Evolutionary conservation across 2,329 filamentous ascomycete species (phyloP).

Genomic region (Aspergillus floridensis): DNA sequence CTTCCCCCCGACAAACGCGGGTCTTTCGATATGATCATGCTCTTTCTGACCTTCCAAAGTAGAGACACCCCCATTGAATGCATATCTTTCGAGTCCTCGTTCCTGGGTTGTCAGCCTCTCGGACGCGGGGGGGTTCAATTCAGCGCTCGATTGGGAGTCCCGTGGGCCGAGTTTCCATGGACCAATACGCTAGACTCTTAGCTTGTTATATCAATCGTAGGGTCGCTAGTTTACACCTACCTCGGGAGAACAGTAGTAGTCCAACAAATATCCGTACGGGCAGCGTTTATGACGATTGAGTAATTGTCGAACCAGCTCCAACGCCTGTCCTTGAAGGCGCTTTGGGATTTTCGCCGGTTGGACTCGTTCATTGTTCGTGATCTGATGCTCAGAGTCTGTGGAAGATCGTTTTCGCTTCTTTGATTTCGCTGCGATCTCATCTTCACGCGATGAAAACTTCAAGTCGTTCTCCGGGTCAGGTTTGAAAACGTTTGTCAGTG

Average conservation of each 20-base stretch:
- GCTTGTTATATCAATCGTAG: neutral
- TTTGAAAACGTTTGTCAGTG: conserved; percentile 88
- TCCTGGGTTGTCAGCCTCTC: conserved; percentile 26
- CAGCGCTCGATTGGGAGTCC: conserved; percentile 9
- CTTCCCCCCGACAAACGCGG: conserved; percentile 9
- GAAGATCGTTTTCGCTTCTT: conserved; percentile 16
- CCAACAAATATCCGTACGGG: conserved; percentile 73
- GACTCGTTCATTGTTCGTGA: neutral
- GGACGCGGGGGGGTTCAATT: conserved; percentile 16
- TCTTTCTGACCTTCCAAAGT: neutral
- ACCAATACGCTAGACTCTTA: conserved; percentile 21
- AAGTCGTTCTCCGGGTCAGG: conserved; percentile 61
- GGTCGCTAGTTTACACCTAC: conserved; percentile 33
- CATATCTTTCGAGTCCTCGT: conserved; percentile 10
- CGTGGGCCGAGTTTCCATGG: conserved; percentile 24
- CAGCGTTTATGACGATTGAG: conserved; percentile 71
- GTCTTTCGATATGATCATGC: neutral
- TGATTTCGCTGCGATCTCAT: conserved; percentile 61
- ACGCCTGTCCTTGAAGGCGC: conserved; percentile 60
- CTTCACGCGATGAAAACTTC: conserved; percentile 82
- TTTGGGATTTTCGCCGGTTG: conserved; percentile 31
- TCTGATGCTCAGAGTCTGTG: conserved; percentile 6
- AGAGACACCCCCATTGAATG: neutral
- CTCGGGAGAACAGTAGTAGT: conserved; percentile 71
- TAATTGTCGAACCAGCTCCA: conserved; percentile 63